Percentiles rank a stretch among this genome's conserved stretches.
Evolutionary conservation across 345 rosid species (phyloP).

Genomic region (Erodium maritimum): DNA sequence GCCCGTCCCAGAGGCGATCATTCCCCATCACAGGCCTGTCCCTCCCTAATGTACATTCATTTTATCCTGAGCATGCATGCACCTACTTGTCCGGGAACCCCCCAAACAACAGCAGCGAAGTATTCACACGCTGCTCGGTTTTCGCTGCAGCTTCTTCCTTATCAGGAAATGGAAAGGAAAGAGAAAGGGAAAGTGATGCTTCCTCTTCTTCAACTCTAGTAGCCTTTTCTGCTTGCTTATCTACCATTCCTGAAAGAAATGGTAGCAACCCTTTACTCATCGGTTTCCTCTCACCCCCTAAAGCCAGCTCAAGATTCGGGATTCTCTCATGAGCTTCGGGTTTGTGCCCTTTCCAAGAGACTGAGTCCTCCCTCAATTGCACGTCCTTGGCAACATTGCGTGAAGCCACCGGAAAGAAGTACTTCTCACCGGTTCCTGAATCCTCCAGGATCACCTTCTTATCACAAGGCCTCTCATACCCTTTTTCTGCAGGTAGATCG

Average conservation of each 20-base stretch:
- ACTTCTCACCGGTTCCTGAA: constrained; percentile 37
- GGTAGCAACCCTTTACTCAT: constrained; percentile 42
- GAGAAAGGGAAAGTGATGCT: constrained; percentile 78
- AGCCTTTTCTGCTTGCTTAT: constrained; percentile 22
- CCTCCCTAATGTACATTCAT: constrained; percentile 24
- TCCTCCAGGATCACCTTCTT: constrained; percentile 31
- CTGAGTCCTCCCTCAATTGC: constrained; percentile 9
- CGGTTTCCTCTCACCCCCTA: constrained; percentile 56
- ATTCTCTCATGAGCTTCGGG: constrained; percentile 15
- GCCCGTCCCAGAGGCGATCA: too few species aligned
- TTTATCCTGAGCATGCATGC: constrained; percentile 14
- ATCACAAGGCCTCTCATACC: constrained; percentile 6
- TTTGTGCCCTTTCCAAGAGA: too few species aligned
- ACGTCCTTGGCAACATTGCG: constrained; percentile 24
- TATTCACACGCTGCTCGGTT: constrained; percentile 49
- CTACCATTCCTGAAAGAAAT: constrained; percentile 33
- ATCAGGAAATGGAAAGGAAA: constrained; percentile 60
- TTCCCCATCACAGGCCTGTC: too few species aligned
- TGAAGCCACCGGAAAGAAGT: constrained; percentile 65
- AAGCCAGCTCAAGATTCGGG: constrained; percentile 85
- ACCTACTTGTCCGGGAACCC: constrained; percentile 36
- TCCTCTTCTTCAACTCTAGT: constrained; percentile 36
- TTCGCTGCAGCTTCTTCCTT: constrained; percentile 39
- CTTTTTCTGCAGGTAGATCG: constrained; percentile 20
- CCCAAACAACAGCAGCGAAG: constrained; percentile 60